Conservation (phyloP, 2,329 filamentous ascomycete species). For the Ambrosiella xylebori region DNA sequence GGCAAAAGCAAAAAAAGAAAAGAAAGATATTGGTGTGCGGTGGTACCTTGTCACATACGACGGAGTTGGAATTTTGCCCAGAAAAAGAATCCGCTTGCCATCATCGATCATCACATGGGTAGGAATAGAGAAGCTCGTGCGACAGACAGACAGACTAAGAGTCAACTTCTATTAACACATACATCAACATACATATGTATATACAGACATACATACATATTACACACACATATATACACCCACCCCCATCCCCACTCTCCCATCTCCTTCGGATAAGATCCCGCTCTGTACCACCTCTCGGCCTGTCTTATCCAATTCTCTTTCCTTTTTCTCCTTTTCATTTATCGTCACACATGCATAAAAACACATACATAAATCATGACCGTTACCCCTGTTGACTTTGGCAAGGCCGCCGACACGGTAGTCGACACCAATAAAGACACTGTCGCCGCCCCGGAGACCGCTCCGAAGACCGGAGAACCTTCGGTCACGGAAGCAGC, state of each 20-base stretch:
- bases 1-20: too few species aligned
- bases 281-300: not conserved
- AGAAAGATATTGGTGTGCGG: too few species aligned
- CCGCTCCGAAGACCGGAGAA: not conserved
- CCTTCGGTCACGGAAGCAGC: not conserved
- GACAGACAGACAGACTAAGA: too few species aligned
- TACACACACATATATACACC: too few species aligned
- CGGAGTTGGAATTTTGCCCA: too few species aligned
- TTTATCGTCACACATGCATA: not conserved
- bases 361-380: not conserved
- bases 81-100: too few species aligned
- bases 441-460: not conserved
- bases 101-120: too few species aligned
- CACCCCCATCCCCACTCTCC: not conserved
- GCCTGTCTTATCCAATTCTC: not conserved
- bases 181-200: too few species aligned
- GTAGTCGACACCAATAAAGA: not conserved
- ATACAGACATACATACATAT: too few species aligned
- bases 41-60: too few species aligned
- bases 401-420: not conserved
- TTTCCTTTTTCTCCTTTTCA: not conserved
- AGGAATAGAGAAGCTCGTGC: too few species aligned
- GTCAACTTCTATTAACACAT: too few species aligned
- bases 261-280: not conserved
- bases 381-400: not conserved